Evolutionary conservation across 73 alveolate genomes (phyloP).

Genomic region (Paraurostyla sp.): DNA sequence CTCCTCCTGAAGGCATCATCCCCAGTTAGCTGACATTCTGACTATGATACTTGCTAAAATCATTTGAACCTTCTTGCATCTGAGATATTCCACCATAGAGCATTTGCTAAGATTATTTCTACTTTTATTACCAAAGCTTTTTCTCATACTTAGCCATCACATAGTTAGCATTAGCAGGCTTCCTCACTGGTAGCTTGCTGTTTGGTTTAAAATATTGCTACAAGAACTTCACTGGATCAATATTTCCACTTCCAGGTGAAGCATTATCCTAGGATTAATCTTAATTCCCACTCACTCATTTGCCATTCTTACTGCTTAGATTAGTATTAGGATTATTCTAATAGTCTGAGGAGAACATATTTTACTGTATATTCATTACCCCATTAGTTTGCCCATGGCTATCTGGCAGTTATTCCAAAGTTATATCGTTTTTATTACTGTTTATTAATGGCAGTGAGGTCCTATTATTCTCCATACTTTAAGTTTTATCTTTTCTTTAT

Average conservation of each 20-base stretch:
- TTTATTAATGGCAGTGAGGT: conserved; percentile 5
- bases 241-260: neutral
- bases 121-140: neutral
- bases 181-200: neutral
- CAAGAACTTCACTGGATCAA: conserved; percentile 50
- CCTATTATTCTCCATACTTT: neutral
- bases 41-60: no score
- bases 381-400: no score
- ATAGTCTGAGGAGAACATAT: no score
- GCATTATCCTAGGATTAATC: neutral
- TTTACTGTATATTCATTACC: no score
- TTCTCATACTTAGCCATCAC: conserved; percentile 45
- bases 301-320: neutral
- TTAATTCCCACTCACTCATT: neutral
- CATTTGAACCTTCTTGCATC: neutral
- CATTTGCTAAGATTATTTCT: neutral
- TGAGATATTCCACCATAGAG: neutral
- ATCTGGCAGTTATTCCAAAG: neutral
- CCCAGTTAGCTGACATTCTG: no score
- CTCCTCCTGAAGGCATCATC: no score
- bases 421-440: neutral
- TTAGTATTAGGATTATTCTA: no score
- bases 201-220: conserved; percentile 29
- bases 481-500: neutral
- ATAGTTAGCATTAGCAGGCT: conserved; percentile 5